phyloP scores from a whole-genome alignment of 1,139 yeast genomes.

The Pichia sp. region DNA sequence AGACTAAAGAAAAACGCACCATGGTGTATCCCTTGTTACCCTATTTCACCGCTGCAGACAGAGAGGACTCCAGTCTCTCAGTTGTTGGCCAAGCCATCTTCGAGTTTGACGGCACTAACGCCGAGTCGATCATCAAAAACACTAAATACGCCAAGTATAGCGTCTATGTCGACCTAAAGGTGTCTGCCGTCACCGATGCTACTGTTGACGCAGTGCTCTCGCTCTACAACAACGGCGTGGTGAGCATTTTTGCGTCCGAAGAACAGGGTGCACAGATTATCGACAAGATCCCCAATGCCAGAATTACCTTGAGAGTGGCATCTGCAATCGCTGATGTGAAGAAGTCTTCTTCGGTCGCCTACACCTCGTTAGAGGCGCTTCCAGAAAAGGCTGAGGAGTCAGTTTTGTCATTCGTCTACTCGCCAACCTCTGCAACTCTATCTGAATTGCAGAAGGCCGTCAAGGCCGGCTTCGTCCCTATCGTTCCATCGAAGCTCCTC shows the following conservation, averaged over 20 bases:
- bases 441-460: conserved; percentile 7
- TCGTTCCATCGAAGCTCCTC: conserved; percentile 41
- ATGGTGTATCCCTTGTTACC: conserved; percentile 35
- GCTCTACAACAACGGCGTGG: conserved; percentile 66
- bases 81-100: conserved; percentile 32
- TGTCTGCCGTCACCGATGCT: conserved; percentile 18
- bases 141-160: conserved; percentile 21
- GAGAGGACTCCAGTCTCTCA: conserved; percentile 15
- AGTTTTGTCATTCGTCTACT: conserved; percentile 6
- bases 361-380: conserved; percentile 23
- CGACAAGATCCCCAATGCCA: conserved; percentile 51
- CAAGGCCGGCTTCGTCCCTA: conserved; percentile 44
- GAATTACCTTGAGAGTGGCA: conserved; percentile 47
- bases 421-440: neutral
- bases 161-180: conserved; percentile 24
- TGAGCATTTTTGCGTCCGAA: conserved; percentile 41
- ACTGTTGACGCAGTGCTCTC: conserved; percentile 37
- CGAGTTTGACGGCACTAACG: conserved; percentile 18
- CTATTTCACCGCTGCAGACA: conserved; percentile 18
- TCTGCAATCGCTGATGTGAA: conserved; percentile 15
- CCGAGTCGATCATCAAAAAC: conserved; percentile 19
- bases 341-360: conserved; percentile 22
- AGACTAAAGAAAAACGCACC: neutral
- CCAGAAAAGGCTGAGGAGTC: conserved; percentile 9
- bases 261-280: conserved; percentile 37